phyloP scores from a whole-genome alignment of 306 rosid species.

The Medicago ruthenica region DNA sequence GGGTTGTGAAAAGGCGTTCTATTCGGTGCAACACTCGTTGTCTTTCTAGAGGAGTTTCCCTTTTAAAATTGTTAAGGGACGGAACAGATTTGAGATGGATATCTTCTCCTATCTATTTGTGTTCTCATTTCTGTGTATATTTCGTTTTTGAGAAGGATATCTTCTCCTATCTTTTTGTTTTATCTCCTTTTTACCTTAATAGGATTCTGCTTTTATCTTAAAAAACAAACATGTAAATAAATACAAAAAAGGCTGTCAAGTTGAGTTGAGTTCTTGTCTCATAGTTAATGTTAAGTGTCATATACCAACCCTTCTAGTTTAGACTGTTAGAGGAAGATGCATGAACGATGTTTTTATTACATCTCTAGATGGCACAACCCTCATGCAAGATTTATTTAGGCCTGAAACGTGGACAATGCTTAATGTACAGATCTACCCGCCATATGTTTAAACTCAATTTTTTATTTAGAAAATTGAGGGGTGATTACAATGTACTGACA shows the following conservation, averaged over 20 bases:
- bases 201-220: neutral
- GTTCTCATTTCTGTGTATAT: neutral
- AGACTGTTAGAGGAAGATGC: neutral
- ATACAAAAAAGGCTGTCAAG: neutral
- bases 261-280: neutral
- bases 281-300: neutral
- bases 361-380: neutral
- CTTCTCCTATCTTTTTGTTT: conserved; percentile 15
- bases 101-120: neutral
- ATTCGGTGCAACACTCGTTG: neutral
- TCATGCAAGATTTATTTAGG: neutral
- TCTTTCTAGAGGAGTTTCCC: conserved; percentile 4
- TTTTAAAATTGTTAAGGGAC: neutral
- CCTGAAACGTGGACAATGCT: neutral
- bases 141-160: neutral
- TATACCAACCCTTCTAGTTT: neutral
- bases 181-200: conserved; percentile 1
- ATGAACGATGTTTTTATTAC: neutral
- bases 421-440: neutral
- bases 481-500: neutral
- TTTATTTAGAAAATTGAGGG: neutral
- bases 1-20: neutral
- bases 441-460: neutral
- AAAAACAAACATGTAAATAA: neutral
- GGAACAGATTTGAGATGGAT: neutral